These are phyloP conservation scores for Populus hybrid DNA, from an alignment of 441 rosid species.

Conservation along the genomic window DNA sequence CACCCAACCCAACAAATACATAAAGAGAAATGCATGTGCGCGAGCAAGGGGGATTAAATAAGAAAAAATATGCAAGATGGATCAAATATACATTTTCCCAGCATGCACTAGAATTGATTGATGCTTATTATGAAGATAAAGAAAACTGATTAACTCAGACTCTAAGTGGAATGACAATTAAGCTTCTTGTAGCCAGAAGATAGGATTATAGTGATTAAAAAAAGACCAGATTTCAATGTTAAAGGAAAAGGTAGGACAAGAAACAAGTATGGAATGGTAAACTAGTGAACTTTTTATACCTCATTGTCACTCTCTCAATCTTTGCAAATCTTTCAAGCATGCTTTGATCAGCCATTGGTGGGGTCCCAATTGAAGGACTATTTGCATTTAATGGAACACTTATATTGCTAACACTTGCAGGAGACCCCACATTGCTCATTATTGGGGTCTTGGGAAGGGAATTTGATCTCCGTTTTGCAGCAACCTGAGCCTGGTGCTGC, in stretches of 20 bases:
- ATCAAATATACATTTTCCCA: neutral
- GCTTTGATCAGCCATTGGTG: slow-evolving; percentile 59
- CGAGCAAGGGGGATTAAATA: neutral
- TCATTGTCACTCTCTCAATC: slow-evolving; percentile 65
- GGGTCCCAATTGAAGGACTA: slow-evolving; percentile 87
- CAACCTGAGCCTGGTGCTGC: slow-evolving; percentile 65
- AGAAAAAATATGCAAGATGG: neutral
- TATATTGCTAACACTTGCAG: slow-evolving; percentile 82
- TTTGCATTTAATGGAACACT: slow-evolving; percentile 60
- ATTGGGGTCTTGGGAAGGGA: slow-evolving; percentile 71
- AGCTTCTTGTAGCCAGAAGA: neutral
- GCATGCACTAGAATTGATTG: neutral
- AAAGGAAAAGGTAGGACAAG: neutral
- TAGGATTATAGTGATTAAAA: neutral
- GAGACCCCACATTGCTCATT: slow-evolving; percentile 84
- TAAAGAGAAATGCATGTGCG: neutral
- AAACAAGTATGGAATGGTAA: slow-evolving; percentile 4
- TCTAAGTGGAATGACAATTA: neutral
- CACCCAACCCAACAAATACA: neutral
- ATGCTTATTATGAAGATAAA: neutral
- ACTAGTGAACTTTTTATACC: slow-evolving; percentile 42
- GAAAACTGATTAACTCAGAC: neutral
- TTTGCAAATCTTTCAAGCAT: slow-evolving; percentile 79
- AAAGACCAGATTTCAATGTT: neutral
- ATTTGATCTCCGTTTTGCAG: slow-evolving; percentile 69